Percentiles rank a stretch among this genome's conserved stretches.
Conservation (phyloP, 164 flowering plant species). For the Piper betle region DNA sequence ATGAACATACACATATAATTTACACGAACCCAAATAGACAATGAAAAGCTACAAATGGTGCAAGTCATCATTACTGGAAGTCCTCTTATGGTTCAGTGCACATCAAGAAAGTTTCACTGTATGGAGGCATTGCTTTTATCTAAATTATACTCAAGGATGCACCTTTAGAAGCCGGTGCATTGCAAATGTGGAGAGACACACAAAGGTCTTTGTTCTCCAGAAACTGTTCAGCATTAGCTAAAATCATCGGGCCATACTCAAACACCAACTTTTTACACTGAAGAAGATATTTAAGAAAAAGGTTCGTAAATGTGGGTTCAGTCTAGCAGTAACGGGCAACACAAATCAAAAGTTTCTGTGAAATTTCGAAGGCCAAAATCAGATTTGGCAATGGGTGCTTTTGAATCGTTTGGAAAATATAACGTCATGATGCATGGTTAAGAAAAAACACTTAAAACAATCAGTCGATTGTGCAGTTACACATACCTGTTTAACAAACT, state of each 20-base stretch:
- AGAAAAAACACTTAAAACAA: not conserved
- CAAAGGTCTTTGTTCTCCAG: constrained; percentile 61
- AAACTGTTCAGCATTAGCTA: constrained; percentile 56
- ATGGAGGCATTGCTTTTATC: not conserved
- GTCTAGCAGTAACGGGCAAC: not conserved
- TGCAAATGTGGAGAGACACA: constrained; percentile 51
- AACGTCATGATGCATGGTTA: not conserved
- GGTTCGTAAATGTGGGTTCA: not conserved
- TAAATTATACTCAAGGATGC: not conserved
- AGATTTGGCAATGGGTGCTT: too few species aligned
- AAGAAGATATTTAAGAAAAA: constrained; percentile 4
- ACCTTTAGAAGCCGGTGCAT: constrained; percentile 5
- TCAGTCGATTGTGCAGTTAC: not conserved
- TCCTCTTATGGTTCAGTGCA: too few species aligned
- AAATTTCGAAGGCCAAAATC: too few species aligned
- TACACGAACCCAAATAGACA: too few species aligned
- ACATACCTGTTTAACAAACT: constrained; percentile 43
- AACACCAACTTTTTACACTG: constrained; percentile 91
- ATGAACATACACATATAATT: too few species aligned
- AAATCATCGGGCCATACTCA: constrained; percentile 69
- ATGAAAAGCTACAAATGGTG: too few species aligned
- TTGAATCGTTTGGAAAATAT: too few species aligned
- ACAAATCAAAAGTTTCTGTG: not conserved
- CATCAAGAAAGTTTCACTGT: not conserved
- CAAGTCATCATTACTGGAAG: too few species aligned